Evolutionary conservation across 208 protist species (phyloP).

Genomic region (Trichomonas tenax): DNA sequence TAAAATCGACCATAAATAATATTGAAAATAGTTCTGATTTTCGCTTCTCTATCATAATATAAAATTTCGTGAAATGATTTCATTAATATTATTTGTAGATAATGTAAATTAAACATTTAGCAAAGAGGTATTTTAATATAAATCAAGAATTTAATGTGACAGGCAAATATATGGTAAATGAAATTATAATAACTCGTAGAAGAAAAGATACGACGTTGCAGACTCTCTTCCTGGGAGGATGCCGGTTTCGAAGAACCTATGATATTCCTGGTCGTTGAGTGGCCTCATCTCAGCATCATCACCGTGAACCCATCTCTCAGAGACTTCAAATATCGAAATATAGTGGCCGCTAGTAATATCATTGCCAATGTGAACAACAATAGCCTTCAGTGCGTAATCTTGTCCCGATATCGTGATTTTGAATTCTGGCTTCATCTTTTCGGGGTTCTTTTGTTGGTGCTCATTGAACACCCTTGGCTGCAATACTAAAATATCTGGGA

Average conservation of each 20-base stretch:
- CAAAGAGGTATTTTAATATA: background rate
- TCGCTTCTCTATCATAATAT: too few species aligned
- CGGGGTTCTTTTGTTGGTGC: background rate
- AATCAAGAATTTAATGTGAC: background rate
- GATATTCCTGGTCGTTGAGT: background rate
- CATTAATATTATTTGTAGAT: too few species aligned
- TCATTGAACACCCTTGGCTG: background rate
- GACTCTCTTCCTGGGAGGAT: background rate
- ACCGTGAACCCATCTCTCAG: background rate
- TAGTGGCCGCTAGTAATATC: background rate
- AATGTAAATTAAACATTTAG: too few species aligned
- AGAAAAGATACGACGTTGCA: background rate
- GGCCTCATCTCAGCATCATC: background rate
- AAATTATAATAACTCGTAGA: background rate
- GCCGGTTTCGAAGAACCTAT: background rate
- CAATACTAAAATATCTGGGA: background rate
- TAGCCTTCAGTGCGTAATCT: background rate
- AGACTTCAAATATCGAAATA: background rate
- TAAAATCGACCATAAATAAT: too few species aligned
- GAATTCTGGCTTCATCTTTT: background rate
- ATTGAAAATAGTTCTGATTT: too few species aligned
- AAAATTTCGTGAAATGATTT: too few species aligned
- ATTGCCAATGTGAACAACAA: background rate
- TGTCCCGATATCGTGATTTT: background rate
- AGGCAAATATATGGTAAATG: background rate